Conservation (phyloP, 2,329 filamentous ascomycete species). For the Pseudocercospora crystallina region DNA sequence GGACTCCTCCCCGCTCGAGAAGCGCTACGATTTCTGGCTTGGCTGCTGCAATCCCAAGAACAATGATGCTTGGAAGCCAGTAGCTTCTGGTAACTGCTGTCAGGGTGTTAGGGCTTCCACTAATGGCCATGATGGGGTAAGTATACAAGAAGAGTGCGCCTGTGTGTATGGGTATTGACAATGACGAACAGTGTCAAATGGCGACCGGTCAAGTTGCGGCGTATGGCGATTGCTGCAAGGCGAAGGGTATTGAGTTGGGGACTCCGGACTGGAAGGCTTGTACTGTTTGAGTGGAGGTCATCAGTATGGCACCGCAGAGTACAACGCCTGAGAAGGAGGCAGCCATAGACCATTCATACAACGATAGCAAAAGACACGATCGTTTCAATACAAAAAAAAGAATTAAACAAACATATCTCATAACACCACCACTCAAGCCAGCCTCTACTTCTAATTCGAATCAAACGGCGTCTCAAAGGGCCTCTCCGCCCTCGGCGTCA, state of each 20-base stretch:
- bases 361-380: too few species aligned
- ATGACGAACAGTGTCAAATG: neutral
- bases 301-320: too few species aligned
- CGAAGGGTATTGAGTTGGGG: neutral
- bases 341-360: too few species aligned
- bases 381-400: too few species aligned
- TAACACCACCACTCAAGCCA: too few species aligned
- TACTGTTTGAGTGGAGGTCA: too few species aligned
- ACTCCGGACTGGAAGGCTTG: neutral
- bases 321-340: too few species aligned
- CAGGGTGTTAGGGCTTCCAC: neutral
- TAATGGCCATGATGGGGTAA: neutral
- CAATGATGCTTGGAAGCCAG: neutral
- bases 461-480: constrained; percentile 66
- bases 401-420: too few species aligned
- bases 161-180: too few species aligned
- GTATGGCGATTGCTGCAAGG: neutral
- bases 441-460: constrained; percentile 3
- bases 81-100: neutral
- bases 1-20: neutral
- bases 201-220: neutral
- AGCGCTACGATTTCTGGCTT: constrained; percentile 1
- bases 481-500: constrained; percentile 78
- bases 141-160: neutral
- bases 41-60: neutral